Evolutionary conservation across 495 filamentous ascomycete species (phyloP).

Genomic region (Daldinia bambusicola): DNA sequence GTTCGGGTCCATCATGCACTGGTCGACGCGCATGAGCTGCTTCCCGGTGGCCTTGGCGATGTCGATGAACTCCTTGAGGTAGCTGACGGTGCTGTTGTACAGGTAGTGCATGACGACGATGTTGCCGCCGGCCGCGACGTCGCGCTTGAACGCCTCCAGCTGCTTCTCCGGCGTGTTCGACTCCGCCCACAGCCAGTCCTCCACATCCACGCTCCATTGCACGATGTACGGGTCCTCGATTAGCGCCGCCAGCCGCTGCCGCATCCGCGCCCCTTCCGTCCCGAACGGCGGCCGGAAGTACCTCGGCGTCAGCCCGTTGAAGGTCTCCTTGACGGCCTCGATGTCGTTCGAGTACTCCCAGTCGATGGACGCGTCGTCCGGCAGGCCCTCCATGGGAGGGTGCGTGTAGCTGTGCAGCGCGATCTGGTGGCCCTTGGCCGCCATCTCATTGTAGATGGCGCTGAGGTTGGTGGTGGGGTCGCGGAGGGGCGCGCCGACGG

Average conservation of each 20-base stretch:
- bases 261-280: slow-evolving; percentile 75
- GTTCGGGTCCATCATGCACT: slow-evolving; percentile 77
- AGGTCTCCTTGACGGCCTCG: slow-evolving; percentile 61
- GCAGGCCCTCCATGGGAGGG: slow-evolving; percentile 75
- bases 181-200: slow-evolving; percentile 81
- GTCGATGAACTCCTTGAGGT: slow-evolving; percentile 74
- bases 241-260: slow-evolving; percentile 67
- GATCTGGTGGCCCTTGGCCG: slow-evolving; percentile 74
- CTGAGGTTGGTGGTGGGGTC: slow-evolving; percentile 69
- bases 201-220: slow-evolving; percentile 80
- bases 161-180: slow-evolving; percentile 75
- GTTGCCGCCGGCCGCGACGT: slow-evolving; percentile 73
- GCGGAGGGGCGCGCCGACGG: slow-evolving; percentile 72
- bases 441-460: slow-evolving; percentile 73
- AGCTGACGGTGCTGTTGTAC: slow-evolving; percentile 71
- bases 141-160: slow-evolving; percentile 76
- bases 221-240: slow-evolving; percentile 66
- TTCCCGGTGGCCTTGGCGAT: slow-evolving; percentile 73
- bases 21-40: slow-evolving; percentile 79
- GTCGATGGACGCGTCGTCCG: slow-evolving; percentile 68
- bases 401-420: slow-evolving; percentile 80
- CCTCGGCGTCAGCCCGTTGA: slow-evolving; percentile 53
- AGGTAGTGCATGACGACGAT: slow-evolving; percentile 83
- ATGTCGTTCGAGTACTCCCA: slow-evolving; percentile 75
- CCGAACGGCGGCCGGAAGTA: slow-evolving; percentile 86